Base-by-base conservation (phyloP, 805 yeast genomes). In the Brettanomyces sp. region DNA sequence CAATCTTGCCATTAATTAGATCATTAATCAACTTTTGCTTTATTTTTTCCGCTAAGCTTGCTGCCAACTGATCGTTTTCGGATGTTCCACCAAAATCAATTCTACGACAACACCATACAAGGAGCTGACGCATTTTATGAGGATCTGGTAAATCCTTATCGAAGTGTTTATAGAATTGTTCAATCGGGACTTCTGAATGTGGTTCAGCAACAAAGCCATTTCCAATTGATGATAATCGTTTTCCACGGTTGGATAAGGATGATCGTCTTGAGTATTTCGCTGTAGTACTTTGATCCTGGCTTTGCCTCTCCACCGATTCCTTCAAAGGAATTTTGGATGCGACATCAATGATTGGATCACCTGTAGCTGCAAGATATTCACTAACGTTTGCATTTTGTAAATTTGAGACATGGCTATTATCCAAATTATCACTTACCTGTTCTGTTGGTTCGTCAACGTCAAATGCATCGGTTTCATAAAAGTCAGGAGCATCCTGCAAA, bases 151-250 rank as follows among this genome's bases (percentile, higher is more conserved):
- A 53, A 34, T 74, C 72, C 4, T 67, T 59, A 51, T 83, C 85
- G 32, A 85, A 60, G 54, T 79, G 80, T 55, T 82, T 82, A 58
- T 74, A 78, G 54, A 78, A 78, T 45, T 79, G 80, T 8, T 63
- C 53, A 0, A 69, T 65, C 0, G 77, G 71, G 1, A 85, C 76
- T 41, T 77, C 80, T 1, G 71, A 67, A 57, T 84, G 90, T 2
- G 90, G 90, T 30, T 72, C 73, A 0, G 82, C 85, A 2, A 68
- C 69, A 52, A 77, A 78, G 3, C 90, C 91, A 55, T 81, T 82
- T 2, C 90, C 89, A 5, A 84, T 74, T 0, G 89, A 80, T 56
- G 85, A 83, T 2, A 80, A 76, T 28, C 93, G 63, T 54, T 81
- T 82, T 6, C 93, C 93, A 33, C 93, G 66, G 45, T 74, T 73